Percentiles rank a stretch among this genome's conserved stretches.
Conservation (phyloP, 1,284 basidiomycete species). For the Phylloporus sp. region DNA sequence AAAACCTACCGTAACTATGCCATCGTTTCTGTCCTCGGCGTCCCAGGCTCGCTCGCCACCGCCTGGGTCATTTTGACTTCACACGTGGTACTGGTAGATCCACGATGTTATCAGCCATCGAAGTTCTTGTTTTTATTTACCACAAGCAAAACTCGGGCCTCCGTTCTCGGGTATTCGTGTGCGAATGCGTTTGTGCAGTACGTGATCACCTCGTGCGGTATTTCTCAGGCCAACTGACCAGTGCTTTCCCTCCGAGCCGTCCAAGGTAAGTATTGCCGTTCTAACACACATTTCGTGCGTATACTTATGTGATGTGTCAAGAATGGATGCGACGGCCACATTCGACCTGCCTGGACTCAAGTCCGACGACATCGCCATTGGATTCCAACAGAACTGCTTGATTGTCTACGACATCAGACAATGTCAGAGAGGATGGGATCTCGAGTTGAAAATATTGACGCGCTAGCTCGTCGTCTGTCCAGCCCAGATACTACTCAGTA, state of each 20-base stretch:
- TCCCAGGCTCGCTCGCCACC: slow-evolving; percentile 67
- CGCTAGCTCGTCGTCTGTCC: no score
- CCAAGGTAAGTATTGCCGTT: no score
- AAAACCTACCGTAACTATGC: slow-evolving; percentile 59
- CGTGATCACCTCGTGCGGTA: slow-evolving; percentile 6
- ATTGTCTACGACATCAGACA: slow-evolving; percentile 19
- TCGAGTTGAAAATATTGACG: no score
- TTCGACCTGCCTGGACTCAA: slow-evolving; percentile 55
- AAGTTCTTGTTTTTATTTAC: slow-evolving; percentile 69
- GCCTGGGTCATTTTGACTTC: slow-evolving; percentile 64
- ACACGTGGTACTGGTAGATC: slow-evolving; percentile 44
- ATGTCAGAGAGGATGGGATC: no score
- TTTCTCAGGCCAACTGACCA: background rate
- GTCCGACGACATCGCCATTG: slow-evolving; percentile 49
- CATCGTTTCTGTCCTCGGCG: slow-evolving; percentile 56
- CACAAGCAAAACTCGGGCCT: slow-evolving; percentile 53
- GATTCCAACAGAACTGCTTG: slow-evolving; percentile 47
- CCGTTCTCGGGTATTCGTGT: slow-evolving; percentile 63
- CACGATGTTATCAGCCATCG: slow-evolving; percentile 56
- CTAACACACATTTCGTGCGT: no score
- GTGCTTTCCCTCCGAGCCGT: no score
- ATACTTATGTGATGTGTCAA: no score
- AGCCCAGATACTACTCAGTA: no score
- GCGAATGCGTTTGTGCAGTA: slow-evolving; percentile 56
- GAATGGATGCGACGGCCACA: slow-evolving; percentile 41